Conservation (phyloP, 345 rosid genomes). For the Dimocarpus longan region DNA sequence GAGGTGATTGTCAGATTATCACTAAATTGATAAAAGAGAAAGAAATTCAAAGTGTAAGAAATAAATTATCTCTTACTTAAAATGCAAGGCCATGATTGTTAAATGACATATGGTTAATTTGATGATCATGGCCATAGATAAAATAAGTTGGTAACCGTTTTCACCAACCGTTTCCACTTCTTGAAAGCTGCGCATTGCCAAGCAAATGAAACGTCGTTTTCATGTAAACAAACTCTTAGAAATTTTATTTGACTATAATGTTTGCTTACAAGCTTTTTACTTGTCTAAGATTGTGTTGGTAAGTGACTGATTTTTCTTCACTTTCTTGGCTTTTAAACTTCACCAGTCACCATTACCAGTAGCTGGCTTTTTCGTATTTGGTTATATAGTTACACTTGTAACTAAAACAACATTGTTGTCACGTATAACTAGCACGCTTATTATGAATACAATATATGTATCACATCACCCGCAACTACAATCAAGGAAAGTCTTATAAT, state of each 20-base stretch:
- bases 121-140: background rate
- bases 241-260: background rate
- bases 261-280: conserved; percentile 14
- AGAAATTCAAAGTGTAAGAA: background rate
- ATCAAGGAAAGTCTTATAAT: too few relatives aligned
- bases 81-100: conserved; percentile 13
- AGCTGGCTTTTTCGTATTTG: background rate
- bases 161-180: conserved; percentile 36
- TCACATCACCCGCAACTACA: too few relatives aligned
- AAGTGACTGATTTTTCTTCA: background rate
- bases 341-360: background rate
- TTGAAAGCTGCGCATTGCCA: conserved; percentile 32
- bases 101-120: conserved; percentile 22
- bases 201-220: conserved; percentile 12
- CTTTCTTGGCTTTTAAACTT: conserved; percentile 32
- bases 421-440: background rate
- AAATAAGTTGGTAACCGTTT: conserved; percentile 37
- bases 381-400: too few relatives aligned
- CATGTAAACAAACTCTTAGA: background rate
- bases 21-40: background rate
- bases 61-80: conserved; percentile 5
- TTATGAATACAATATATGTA: too few relatives aligned
- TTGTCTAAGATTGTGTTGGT: conserved; percentile 13
- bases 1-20: background rate
- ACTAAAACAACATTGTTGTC: background rate